Evolutionary conservation across 2,329 filamentous ascomycete species (phyloP).

Genomic region (Calonectria pauciramosa): DNA sequence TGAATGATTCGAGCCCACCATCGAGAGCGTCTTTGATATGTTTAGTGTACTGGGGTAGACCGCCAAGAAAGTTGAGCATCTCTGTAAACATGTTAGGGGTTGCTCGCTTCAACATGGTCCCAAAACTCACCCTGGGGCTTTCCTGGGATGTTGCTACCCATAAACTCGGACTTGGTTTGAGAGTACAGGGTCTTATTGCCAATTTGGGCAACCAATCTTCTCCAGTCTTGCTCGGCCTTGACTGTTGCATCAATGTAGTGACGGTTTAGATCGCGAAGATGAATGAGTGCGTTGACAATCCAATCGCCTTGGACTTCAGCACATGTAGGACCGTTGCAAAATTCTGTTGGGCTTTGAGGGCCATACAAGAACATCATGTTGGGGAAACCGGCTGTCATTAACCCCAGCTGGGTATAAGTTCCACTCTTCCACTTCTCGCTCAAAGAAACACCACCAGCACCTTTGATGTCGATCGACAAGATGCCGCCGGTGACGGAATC

Average conservation of each 20-base stretch:
- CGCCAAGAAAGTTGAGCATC: neutral
- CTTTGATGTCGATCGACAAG: constrained; percentile 15
- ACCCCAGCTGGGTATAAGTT: constrained; percentile 2
- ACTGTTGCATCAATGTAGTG: neutral
- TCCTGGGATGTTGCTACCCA: constrained; percentile 11
- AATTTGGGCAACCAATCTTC: neutral
- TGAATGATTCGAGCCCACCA: neutral
- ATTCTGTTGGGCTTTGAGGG: neutral
- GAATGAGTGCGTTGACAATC: neutral
- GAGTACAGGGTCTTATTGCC: neutral
- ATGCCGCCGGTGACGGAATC: constrained; percentile 32
- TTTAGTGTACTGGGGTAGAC: neutral
- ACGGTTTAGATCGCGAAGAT: neutral
- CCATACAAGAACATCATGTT: constrained; percentile 21
- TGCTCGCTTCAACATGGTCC: no score
- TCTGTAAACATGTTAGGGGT: neutral
- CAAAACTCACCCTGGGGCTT: neutral
- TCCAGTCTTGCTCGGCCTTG: neutral
- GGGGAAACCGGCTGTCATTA: constrained; percentile 11
- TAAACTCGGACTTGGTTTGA: constrained; percentile 5
- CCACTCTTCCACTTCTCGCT: constrained; percentile 20
- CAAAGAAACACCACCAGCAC: neutral
- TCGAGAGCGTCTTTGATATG: neutral
- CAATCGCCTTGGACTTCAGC: neutral
- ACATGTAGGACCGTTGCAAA: neutral